Conservation (phyloP, 805 yeast genomes). For the Lachancea thermotolerans region DNA sequence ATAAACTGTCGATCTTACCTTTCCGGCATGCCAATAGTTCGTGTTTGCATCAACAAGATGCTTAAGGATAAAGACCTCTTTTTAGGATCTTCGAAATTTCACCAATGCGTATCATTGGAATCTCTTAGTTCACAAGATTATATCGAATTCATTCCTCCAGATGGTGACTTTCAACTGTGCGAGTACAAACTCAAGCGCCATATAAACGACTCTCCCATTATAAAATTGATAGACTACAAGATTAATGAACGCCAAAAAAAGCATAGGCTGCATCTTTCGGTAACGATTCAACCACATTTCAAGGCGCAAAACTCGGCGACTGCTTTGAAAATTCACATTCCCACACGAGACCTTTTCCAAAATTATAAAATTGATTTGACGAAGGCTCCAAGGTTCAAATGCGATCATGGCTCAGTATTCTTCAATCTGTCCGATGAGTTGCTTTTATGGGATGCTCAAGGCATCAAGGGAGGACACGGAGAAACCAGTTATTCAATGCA, state of each 20-base stretch:
- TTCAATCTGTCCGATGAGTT: slow-evolving; percentile 66
- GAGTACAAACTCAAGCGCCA: slow-evolving; percentile 32
- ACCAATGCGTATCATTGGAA: slow-evolving; percentile 78
- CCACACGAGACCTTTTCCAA: slow-evolving; percentile 27
- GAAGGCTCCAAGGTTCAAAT: slow-evolving; percentile 56
- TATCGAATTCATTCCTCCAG: slow-evolving; percentile 83
- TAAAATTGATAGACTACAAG: slow-evolving; percentile 27
- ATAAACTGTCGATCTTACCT: slow-evolving; percentile 67
- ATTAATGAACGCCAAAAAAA: slow-evolving; percentile 14
- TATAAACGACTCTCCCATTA: slow-evolving; percentile 34
- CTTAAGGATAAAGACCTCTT: slow-evolving; percentile 36
- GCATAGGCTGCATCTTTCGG: slow-evolving; percentile 18
- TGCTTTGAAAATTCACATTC: slow-evolving; percentile 26
- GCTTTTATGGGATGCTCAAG: slow-evolving; percentile 65
- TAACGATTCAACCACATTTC: slow-evolving; percentile 29
- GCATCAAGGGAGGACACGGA: slow-evolving; percentile 52
- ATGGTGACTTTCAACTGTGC: slow-evolving; percentile 67
- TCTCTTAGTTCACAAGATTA: slow-evolving; percentile 43
- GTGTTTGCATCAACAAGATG: slow-evolving; percentile 68
- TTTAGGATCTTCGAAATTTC: slow-evolving; percentile 69
- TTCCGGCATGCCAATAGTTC: slow-evolving; percentile 84
- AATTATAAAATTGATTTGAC: slow-evolving; percentile 39
- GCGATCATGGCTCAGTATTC: slow-evolving; percentile 63
- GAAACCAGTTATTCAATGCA: slow-evolving; percentile 47
- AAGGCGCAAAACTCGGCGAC: slow-evolving; percentile 33